Percentiles rank a stretch among this genome's conserved stretches.
These are phyloP conservation scores for Serendipita sp. DNA, from an alignment of 768 basidiomycete genomes.

Conservation along the genomic window DNA sequence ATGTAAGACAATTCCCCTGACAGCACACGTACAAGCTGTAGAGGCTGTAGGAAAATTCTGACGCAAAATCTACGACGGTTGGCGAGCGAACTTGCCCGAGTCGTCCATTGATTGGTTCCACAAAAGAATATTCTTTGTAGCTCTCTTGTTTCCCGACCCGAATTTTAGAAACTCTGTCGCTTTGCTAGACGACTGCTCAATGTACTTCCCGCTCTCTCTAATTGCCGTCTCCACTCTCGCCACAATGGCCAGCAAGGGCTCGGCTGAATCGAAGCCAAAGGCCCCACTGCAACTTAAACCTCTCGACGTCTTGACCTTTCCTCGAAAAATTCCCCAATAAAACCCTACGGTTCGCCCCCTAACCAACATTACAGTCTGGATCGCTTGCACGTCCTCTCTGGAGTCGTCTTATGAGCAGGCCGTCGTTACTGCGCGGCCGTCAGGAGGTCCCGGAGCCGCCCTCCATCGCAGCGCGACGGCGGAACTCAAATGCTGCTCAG, in stretches of 20 bases:
- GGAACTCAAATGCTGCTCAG: neutral
- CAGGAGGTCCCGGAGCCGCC: slow-evolving; percentile 5
- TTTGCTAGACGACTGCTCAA: neutral
- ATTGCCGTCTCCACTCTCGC: neutral
- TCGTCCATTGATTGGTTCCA: neutral
- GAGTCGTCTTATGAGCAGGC: slow-evolving; percentile 3
- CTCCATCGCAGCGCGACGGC: slow-evolving; percentile 1
- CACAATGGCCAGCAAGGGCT: neutral
- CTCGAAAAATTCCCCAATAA: neutral
- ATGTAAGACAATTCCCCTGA: neutral
- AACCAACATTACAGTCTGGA: neutral
- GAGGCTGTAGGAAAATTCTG: neutral
- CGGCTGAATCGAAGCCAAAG: too few relatives aligned
- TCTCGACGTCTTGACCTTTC: too few relatives aligned
- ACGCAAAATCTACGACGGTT: neutral
- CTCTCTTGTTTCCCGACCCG: too few relatives aligned
- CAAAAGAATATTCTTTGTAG: too few relatives aligned
- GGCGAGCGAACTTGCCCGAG: neutral
- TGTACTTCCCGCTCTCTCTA: neutral
- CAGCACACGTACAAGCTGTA: neutral
- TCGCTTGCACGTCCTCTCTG: neutral
- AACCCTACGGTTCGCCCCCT: neutral
- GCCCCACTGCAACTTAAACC: too few relatives aligned
- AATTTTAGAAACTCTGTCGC: neutral
- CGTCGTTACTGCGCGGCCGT: neutral